Base-by-base conservation (phyloP, 345 rosid species). In the Microthlaspi erraticum region DNA sequence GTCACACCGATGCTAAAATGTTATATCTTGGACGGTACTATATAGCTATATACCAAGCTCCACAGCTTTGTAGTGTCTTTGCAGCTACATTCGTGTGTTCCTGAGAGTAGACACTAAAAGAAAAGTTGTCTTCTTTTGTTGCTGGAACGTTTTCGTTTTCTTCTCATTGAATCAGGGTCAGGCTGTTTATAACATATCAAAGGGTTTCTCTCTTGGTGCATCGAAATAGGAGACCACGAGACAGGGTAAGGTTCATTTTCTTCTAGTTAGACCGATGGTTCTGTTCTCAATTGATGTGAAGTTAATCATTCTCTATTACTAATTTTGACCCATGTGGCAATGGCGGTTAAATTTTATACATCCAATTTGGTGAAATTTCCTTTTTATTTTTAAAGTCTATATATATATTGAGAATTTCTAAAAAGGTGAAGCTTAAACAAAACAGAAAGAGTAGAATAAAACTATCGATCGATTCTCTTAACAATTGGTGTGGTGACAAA, bases 31-130 rank as follows among this genome's bases (percentile, higher is more conserved):
- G 99, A 91, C 62, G 97, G 99, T 62, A 85, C n/a, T n/a, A n/a
- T n/a, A n/a, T n/a, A n/a, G n/a, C 97, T 6, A 79, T 91, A 60
- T 91, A 91, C 72, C 97, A 94, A 87, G 91, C 99, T 37, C 97
- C 96, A 1, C 95, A 84, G 72, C 93, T 89, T 74, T 76, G 85
- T 81, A 94, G 86, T 78, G 89, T 94, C 64, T 89, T 94, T 57
- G 93, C 86, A 19, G 91, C 97, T 75, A 5, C 18, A 8, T 70
- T 59, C 53, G 29, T 68, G 42, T n/a, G 60, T 65, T 69, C 12
- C 54, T 42, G 42, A 8, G 38, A 55, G 20, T 1, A 38, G 10
- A 38, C 53, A 43, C 18, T 33, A 43, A 9, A 10, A 17, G 23
- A 36, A 6, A 33, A 62, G 76, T 71, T 64, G 43, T 45, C 13